Base-by-base conservation (phyloP, 129 eudicot genomes). In the Flaveria linearis region DNA sequence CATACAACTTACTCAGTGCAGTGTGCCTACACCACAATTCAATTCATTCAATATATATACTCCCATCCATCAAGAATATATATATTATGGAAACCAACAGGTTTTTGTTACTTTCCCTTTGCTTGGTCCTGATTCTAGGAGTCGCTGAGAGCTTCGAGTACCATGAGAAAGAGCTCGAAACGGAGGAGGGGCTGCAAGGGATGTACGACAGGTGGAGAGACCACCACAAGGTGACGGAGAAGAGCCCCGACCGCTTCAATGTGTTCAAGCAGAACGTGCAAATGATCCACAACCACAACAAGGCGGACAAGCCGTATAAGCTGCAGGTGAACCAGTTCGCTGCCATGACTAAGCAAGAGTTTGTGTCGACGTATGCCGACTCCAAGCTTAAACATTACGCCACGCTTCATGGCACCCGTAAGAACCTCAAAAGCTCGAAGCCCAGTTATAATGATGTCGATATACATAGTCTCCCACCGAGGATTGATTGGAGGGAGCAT, bases 131-230 rank as follows among this genome's bases (percentile, higher is more conserved):
- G 68, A 12, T 83, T 63, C 14, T 88, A 28, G 63, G 73, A 0
- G 65, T 82, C 5, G 84, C 75, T 9, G 68, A 80, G 57, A 56
- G 88, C 74, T 87, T 87, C 53, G 85, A 90, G 51, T 90, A 81
- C 80, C 79, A 86, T 1, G 96, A 90, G 79, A 72, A 68, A 58
- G 94, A 91, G 56, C 58, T 91, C n/a, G 93, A 88, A 53, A 70
- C 90, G 0, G 91, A 91, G 17, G 89, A 90, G 63, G 74, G 79
- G 12, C 23, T 90, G 50, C 79, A 85, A 83, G 82, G 73, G 1
- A 23, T 90, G 85, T 90, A 86, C 73, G 85, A 90, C 76, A 75
- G 93, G 81, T 90, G 93, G 96, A 72, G 93, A 71, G 75, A 73
- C 87, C 78, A 82, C 87, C 91, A 90, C 76, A 78, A 90, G 1